phyloP scores from a whole-genome alignment of 225 moss, liverwort and hornwort genomes.

The Pseudisothecium myosuroides region DNA sequence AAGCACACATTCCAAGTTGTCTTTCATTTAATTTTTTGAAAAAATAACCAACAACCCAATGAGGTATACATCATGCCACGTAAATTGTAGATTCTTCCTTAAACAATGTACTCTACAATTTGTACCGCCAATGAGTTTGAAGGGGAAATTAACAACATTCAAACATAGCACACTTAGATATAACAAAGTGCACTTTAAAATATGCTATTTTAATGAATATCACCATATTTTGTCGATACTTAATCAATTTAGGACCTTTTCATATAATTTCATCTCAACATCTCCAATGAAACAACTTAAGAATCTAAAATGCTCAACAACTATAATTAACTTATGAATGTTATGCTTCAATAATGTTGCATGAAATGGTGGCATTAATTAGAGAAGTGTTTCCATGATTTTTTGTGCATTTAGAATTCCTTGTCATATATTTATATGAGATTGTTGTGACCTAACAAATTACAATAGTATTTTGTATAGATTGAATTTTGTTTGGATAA shows the following conservation, averaged over 20 bases:
- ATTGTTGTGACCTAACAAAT: not conserved
- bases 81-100: not conserved
- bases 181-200: not conserved
- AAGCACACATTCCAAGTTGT: accelerated
- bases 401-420: not conserved
- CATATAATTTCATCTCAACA: too few species aligned
- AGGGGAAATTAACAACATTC: not conserved
- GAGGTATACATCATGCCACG: not conserved
- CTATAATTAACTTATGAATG: not conserved
- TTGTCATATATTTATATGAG: not conserved
- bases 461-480: not conserved
- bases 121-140: not conserved
- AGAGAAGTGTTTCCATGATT: too few species aligned
- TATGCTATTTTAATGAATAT: not conserved
- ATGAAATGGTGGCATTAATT: not conserved
- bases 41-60: not conserved
- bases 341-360: too few species aligned
- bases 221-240: accelerated
- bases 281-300: not conserved
- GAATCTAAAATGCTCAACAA: not conserved
- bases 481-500: not conserved
- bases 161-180: not conserved
- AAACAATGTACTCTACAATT: not conserved
- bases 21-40: not conserved
- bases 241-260: not conserved